These are phyloP conservation scores for Stevia rebaudiana DNA, from an alignment of 140 eudicot genomes.

Conservation along the genomic window DNA sequence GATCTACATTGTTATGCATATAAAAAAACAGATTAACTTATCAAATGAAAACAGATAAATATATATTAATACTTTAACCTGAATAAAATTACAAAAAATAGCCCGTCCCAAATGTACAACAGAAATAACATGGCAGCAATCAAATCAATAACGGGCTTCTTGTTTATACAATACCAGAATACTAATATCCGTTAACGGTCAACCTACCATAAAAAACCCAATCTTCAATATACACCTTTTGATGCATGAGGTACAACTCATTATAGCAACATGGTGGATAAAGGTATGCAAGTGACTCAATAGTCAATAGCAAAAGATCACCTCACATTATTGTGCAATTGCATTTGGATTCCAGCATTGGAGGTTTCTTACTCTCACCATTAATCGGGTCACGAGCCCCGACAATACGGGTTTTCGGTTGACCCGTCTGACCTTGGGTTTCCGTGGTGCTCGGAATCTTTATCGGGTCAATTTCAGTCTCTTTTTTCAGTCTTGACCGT, in stretches of 20 bases:
- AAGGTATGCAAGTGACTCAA: too few species aligned
- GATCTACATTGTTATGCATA: background rate
- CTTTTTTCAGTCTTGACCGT: conserved; percentile 36
- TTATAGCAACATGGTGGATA: background rate
- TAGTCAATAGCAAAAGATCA: background rate
- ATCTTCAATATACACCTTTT: conserved; percentile 12
- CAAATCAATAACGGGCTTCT: conserved; percentile 9
- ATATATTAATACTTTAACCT: background rate
- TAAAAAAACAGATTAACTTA: background rate
- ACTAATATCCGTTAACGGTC: conserved; percentile 11
- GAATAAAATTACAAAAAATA: conserved; percentile 9
- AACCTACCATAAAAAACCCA: conserved; percentile 13
- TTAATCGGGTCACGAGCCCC: conserved; percentile 37
- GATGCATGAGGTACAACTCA: background rate
- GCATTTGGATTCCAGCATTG: conserved; percentile 89
- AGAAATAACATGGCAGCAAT: background rate
- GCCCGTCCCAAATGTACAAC: conserved; percentile 4
- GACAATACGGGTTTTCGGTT: conserved; percentile 41
- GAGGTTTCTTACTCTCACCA: conserved; percentile 60
- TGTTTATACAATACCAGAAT: background rate
- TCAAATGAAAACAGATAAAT: background rate
- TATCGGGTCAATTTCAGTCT: conserved; percentile 30
- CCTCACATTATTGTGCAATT: conserved; percentile 80
- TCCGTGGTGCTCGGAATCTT: conserved; percentile 23
- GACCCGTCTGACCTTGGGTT: conserved; percentile 31